Evolutionary conservation across 2,329 filamentous ascomycete genomes (phyloP).

Genomic region (Dothistroma septosporum): DNA sequence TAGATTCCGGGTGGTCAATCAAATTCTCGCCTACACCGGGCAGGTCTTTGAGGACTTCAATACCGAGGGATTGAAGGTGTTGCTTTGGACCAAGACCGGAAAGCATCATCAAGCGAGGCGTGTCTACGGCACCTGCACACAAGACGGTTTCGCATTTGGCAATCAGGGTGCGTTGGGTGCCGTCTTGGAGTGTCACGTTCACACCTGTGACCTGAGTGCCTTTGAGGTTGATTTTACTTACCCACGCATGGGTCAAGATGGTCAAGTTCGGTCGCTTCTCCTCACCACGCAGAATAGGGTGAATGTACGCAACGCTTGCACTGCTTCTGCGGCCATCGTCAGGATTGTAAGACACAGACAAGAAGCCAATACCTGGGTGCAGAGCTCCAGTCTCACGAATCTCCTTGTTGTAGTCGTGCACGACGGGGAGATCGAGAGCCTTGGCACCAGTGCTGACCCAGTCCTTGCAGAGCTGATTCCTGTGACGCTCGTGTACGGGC

Average conservation of each 20-base stretch:
- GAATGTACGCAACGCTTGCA: conserved; percentile 87
- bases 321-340: conserved; percentile 80
- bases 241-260: conserved; percentile 82
- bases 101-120: conserved; percentile 61
- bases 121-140: conserved; percentile 76
- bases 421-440: conserved; percentile 74
- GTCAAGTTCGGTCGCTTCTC: conserved; percentile 81
- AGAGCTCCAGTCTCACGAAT: conserved; percentile 70
- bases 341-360: conserved; percentile 86
- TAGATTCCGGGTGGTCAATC: conserved; percentile 61
- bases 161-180: conserved; percentile 51
- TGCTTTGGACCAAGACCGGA: conserved; percentile 49
- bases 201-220: conserved; percentile 70
- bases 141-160: conserved; percentile 74
- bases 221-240: conserved; percentile 71
- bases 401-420: conserved; percentile 81
- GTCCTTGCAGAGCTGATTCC: conserved; percentile 87
- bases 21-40: conserved; percentile 62
- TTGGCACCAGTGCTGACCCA: conserved; percentile 79
- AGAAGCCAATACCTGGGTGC: conserved; percentile 77
- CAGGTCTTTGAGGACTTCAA: conserved; percentile 56
- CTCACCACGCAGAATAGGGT: conserved; percentile 79
- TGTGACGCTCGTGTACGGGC: conserved; percentile 77
- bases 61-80: conserved; percentile 45
- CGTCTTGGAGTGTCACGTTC: conserved; percentile 61